phyloP scores from a whole-genome alignment of 495 filamentous ascomycete species.

The Aspergillus sclerotiicarbonarius region DNA sequence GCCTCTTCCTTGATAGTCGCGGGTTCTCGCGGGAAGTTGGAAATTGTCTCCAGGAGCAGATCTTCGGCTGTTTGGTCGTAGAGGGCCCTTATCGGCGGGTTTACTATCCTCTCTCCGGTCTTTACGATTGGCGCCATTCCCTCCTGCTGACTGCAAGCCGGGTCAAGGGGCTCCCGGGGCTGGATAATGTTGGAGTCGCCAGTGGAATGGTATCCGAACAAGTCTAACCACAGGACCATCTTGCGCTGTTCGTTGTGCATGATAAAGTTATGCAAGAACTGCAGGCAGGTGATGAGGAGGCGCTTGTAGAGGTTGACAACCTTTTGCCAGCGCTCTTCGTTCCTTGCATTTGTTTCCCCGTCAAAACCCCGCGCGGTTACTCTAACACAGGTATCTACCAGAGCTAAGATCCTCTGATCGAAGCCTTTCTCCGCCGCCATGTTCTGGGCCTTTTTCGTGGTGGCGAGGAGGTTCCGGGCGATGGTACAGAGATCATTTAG shows the following conservation, averaged over 20 bases:
- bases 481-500: constrained; percentile 84
- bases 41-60: constrained; percentile 45
- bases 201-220: constrained; percentile 67
- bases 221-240: constrained; percentile 83
- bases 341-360: constrained; percentile 65
- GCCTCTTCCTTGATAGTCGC: constrained; percentile 51
- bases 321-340: constrained; percentile 68
- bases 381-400: constrained; percentile 79
- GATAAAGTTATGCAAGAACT: constrained; percentile 89
- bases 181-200: constrained; percentile 53
- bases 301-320: constrained; percentile 80
- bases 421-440: constrained; percentile 76
- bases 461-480: constrained; percentile 78
- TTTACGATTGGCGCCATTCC: constrained; percentile 46
- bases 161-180: constrained; percentile 44
- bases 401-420: constrained; percentile 77
- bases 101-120: constrained; percentile 45
- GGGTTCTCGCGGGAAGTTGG: constrained; percentile 47
- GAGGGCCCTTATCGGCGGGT: constrained; percentile 43
- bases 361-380: constrained; percentile 90
- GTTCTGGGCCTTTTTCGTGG: constrained; percentile 79
- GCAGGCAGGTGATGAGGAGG: constrained; percentile 80
- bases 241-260: constrained; percentile 90
- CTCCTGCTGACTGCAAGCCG: constrained; percentile 31
- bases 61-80: constrained; percentile 51